Conservation (phyloP, 2,329 filamentous ascomycete genomes). For the Berkeleyomyces basicola region DNA sequence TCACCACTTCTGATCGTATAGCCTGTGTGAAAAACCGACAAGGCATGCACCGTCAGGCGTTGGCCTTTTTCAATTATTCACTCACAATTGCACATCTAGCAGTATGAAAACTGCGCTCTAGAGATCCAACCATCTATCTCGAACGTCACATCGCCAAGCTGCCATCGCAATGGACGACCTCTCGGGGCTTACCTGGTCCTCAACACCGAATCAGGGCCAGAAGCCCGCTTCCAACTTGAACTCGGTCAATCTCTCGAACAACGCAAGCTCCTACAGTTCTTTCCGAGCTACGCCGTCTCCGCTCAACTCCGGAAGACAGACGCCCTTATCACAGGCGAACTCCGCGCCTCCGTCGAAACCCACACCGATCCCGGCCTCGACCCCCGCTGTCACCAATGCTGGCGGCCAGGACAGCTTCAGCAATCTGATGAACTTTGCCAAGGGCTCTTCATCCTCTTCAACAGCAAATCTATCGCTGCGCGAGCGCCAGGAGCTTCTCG, state of each 20-base stretch:
- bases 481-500: constrained; percentile 55
- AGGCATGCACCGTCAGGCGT: neutral
- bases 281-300: constrained; percentile 41
- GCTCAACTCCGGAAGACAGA: constrained; percentile 37
- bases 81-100: neutral
- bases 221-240: constrained; percentile 23
- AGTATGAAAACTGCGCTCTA: neutral
- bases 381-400: constrained; percentile 33
- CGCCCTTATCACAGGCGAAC: constrained; percentile 22
- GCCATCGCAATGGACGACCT: constrained; percentile 41
- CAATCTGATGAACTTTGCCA: constrained; percentile 47
- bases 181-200: constrained; percentile 42
- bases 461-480: constrained; percentile 59
- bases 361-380: neutral
- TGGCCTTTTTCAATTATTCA: neutral
- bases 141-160: neutral
- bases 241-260: constrained; percentile 24
- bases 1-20: neutral
- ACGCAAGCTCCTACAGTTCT: constrained; percentile 31
- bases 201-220: constrained; percentile 22
- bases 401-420: constrained; percentile 53
- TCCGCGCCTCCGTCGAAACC: neutral
- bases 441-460: constrained; percentile 25
- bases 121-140: neutral
- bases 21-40: neutral